Evolutionary conservation across 2,329 filamentous ascomycete species (phyloP), one percentile per base, ranked within the genome.

Genomic region (Pyrenophora graminea): DNA sequence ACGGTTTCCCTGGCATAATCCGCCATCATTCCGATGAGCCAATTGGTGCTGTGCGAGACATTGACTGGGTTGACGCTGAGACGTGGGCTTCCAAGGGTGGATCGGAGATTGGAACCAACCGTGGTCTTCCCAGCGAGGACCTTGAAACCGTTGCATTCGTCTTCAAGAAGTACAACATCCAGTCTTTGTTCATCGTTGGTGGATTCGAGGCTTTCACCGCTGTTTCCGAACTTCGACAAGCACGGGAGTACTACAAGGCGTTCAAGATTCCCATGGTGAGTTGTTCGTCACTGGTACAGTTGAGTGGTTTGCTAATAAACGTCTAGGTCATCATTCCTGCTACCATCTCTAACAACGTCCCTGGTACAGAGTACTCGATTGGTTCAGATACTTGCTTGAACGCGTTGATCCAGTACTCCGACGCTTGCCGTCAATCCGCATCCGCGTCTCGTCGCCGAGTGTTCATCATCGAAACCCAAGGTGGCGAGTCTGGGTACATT

Each of bases 261-360:
- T 89, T 99, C 70, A 91, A 90, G 74, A 97, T 99, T 58, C 94
- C 94, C 17, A 90, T 97, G 81, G 66, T 66, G 49, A 59, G 64
- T 48, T 19, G 12, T 2, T 6, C 15, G 12, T 23, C 6, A 2
- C 12, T 2, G 9, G 19, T 17, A 10, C 2, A 3, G 21, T 25
- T 18, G 10, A 40, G 23, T 12, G 40, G 19, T 30, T 27, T 39
- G 27, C 61, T 63, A 50, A 64, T 41, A 25, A 3, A 2, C n/a
- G 9, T 13, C 91, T 21, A 90, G 81, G 84, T 88, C 45, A 82
- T 97, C 36, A 81, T 99, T 21, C 94, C 94, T 0, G 94, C 94
- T n/a, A 99, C 94, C 8, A 93, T 99, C 63, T 96, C 91, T 60
- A 99, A 99, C 81, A 99, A 99, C 72, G 94, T 99, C 4, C 94